A percentile compares a stretch with the other conserved stretches of the same genome.
Evolutionary conservation across 805 yeast species (phyloP).

Genomic region (Metschnikowia drakensbergensis): DNA sequence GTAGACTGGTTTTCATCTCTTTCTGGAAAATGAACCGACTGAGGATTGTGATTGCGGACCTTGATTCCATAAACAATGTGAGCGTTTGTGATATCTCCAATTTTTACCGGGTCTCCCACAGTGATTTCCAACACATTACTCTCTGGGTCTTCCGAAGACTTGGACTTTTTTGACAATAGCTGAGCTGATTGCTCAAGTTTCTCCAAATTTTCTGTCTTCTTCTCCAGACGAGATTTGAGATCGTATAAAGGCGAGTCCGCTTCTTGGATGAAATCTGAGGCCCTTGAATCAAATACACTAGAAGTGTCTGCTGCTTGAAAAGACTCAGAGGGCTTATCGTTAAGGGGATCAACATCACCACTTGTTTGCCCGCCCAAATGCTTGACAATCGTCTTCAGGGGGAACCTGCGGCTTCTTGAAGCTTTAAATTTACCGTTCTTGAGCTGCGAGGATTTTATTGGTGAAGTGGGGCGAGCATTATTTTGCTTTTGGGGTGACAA

Average conservation of each 20-base stretch:
- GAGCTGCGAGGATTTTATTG: slow-evolving; percentile 12
- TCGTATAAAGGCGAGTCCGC: slow-evolving; percentile 56
- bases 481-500: slow-evolving; percentile 5
- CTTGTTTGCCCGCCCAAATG: slow-evolving; percentile 22
- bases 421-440: slow-evolving; percentile 29
- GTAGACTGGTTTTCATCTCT: slow-evolving; percentile 36
- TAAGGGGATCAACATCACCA: slow-evolving; percentile 20
- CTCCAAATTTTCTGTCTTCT: slow-evolving; percentile 13
- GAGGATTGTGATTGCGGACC: slow-evolving; percentile 50
- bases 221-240: slow-evolving; percentile 21
- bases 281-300: slow-evolving; percentile 15
- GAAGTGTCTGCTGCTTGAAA: slow-evolving; percentile 1
- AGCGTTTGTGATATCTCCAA: slow-evolving; percentile 84
- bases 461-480: slow-evolving; percentile 6
- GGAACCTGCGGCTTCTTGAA: slow-evolving; percentile 29
- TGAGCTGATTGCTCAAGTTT: slow-evolving; percentile 11
- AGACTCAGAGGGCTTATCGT: slow-evolving; percentile 18
- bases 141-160: slow-evolving; percentile 1
- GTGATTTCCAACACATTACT: slow-evolving; percentile 51
- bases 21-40: slow-evolving; percentile 22
- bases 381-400: slow-evolving; percentile 28
- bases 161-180: slow-evolving; percentile 4
- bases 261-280: slow-evolving; percentile 38
- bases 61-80: slow-evolving; percentile 84
- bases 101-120: slow-evolving; percentile 88